These are phyloP conservation scores for Epichloe gansuensis DNA, from an alignment of 2,329 filamentous ascomycete species.

Conservation along the genomic window DNA sequence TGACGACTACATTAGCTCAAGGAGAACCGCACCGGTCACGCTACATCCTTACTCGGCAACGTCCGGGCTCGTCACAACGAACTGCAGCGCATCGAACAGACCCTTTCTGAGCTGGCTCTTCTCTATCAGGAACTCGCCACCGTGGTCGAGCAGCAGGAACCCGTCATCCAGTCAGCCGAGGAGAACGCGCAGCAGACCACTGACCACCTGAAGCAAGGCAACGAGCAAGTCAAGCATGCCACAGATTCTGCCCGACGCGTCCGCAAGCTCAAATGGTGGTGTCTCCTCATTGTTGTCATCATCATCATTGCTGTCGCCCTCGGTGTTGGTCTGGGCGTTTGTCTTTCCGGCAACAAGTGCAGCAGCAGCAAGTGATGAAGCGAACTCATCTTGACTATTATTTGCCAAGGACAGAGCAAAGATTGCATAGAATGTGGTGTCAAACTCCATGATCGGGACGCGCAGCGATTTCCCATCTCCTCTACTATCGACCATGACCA, in stretches of 20 bases:
- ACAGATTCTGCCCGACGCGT: slow-evolving; percentile 54
- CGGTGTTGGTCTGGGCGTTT: slow-evolving; percentile 42
- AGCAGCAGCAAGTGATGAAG: not conserved
- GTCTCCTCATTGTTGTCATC: slow-evolving; percentile 47
- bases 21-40: slow-evolving; percentile 62
- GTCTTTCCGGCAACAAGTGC: slow-evolving; percentile 18
- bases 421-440: not conserved
- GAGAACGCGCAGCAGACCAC: slow-evolving; percentile 53
- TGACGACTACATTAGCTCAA: slow-evolving; percentile 42
- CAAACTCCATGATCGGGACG: not conserved
- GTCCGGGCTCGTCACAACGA: slow-evolving; percentile 76
- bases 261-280: slow-evolving; percentile 75
- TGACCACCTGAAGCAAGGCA: slow-evolving; percentile 56
- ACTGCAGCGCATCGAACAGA: slow-evolving; percentile 68
- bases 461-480: not conserved
- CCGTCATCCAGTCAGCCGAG: slow-evolving; percentile 49
- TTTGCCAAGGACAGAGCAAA: not conserved
- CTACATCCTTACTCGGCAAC: slow-evolving; percentile 60
- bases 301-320: slow-evolving; percentile 44
- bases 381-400: no score
- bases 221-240: slow-evolving; percentile 55
- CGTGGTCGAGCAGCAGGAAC: slow-evolving; percentile 61
- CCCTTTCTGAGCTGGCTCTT: slow-evolving; percentile 54
- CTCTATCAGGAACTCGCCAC: slow-evolving; percentile 67
- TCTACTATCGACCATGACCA: not conserved